Evolutionary conservation across 1,139 yeast species (phyloP), one percentile per base, ranked within the genome.

Genomic region (Protomyces lactucae-debilis): DNA sequence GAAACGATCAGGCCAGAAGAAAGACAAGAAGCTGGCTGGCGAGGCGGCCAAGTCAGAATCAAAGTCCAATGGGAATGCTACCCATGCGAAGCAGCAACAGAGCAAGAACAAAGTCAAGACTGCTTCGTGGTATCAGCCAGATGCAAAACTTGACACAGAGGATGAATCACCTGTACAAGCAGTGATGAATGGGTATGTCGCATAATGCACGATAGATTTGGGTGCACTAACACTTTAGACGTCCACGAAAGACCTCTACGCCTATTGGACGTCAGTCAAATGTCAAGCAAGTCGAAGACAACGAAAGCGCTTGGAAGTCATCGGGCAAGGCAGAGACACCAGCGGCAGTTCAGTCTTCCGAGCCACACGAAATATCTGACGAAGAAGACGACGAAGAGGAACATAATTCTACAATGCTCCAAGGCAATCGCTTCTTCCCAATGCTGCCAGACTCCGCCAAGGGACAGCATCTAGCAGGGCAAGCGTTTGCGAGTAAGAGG

Each of bases 161-260:
- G 32, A 16, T 10, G 37, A 32, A 18, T 21, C 53, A 8, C 53
- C 37, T 14, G 54, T 56, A 36, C 45, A 56, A 10, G 45, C 35
- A n/a, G 60, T 56, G 54, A 56, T 56, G 60, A 46, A 46, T 14
- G 60, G 60, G 60, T 56, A 48, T 9, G 52, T 10, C 16, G 8
- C 32, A 28, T 4, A 21, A 21, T 21, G 23, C 28, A 51, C 16
- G 9, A 18, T 9, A 6, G 10, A n/a, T 6, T 5, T 9, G 8
- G 10, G 18, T 35, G 32, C 32, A 28, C 43, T 16, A 18, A 46
- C 28, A 14, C 18, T 14, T 36, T 36, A 56, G 60, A 9, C 35
- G 60, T 35, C 60, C 60, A 14, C 52, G 60, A 12, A 56, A 56
- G 43, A 46, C 54, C 23, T 56, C 60, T 2, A 56, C 60, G 5